A percentile compares a stretch with the other conserved stretches of the same genome.
phyloP scores from a whole-genome alignment of 2,329 filamentous ascomycete species.

The Exophiala calicioides region DNA sequence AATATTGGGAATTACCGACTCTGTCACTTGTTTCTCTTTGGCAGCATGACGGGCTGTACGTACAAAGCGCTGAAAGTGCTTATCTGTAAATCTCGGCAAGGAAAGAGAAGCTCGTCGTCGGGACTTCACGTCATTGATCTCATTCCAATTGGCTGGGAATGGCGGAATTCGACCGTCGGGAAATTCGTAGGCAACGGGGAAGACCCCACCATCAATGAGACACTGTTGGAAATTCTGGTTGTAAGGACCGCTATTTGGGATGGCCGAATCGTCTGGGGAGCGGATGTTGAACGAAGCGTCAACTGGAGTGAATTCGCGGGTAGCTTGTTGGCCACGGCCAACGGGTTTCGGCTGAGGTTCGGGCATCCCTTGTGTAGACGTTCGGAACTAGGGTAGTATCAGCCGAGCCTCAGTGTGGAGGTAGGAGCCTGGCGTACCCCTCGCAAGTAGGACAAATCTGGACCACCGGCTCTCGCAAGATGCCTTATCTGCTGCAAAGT shows the following conservation, averaged over 20 bases:
- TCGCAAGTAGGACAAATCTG: slow-evolving; percentile 39
- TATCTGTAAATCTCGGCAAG: slow-evolving; percentile 5
- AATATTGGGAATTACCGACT: slow-evolving; percentile 36
- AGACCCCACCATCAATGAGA: slow-evolving; percentile 39
- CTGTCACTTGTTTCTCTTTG: slow-evolving; percentile 41
- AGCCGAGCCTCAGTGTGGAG: slow-evolving; percentile 4
- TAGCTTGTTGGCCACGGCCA: background rate
- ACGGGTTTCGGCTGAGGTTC: slow-evolving; percentile 17
- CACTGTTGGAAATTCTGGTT: slow-evolving; percentile 40
- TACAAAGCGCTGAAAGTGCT: slow-evolving; percentile 11
- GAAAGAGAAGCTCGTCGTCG: slow-evolving; percentile 14
- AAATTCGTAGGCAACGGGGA: slow-evolving; percentile 32
- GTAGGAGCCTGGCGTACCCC: slow-evolving; percentile 33
- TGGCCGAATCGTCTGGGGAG: slow-evolving; percentile 31
- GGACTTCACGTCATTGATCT: slow-evolving; percentile 21
- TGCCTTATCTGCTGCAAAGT: slow-evolving; percentile 25
- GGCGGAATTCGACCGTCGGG: slow-evolving; percentile 30
- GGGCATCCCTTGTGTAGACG: slow-evolving; percentile 28
- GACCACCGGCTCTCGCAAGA: slow-evolving; percentile 39
- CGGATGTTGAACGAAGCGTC: slow-evolving; percentile 12
- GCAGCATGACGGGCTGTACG: background rate
- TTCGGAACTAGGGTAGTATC: slow-evolving; percentile 28
- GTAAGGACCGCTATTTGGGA: slow-evolving; percentile 35
- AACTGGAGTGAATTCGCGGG: background rate
- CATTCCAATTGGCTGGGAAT: slow-evolving; percentile 36